Base-by-base conservation (phyloP, 805 yeast genomes). In the Candida loeiensis region DNA sequence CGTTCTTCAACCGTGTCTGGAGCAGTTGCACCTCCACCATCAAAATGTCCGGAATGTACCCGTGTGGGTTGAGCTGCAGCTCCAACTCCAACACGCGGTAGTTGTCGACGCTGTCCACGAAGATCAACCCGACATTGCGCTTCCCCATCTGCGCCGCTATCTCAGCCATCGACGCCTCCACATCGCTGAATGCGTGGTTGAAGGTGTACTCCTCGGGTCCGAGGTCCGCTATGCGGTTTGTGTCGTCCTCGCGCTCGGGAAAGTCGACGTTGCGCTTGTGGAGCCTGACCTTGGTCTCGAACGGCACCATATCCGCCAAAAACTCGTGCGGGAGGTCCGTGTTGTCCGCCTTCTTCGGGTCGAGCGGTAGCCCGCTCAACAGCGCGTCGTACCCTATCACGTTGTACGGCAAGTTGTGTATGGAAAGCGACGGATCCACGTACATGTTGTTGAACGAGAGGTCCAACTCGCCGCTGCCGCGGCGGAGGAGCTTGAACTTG, bases 311-410 rank as follows among this genome's bases (percentile, higher is more conserved):
- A 44, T 69, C 74, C 34, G 61, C 63, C 9, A 69, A 54, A 32
- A 69, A 59, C 49, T 69, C 74, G 34, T 55, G 58, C 2, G 74
- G 73, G 27, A 56, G 59, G 15, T 30, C 33, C 7, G 47, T 45
- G 13, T 40, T 42, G 15, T 51, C 54, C 12, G 46, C 37, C 26
- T 51, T 41, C 12, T 53, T 56, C 31, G 55, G 54, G 6, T 59
- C 59, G 21, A 68, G 44, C 1, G 74, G 74, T 20, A 65, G 50
- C 2, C 74, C 74, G 19, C 61, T 52, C 21, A 66, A 46, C 18
- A 63, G 54, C 36, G 63, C 51, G 48, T 69, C 74, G 47, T 66
- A 66, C 4, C 74, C 74, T 3, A 65, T 50, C 6, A 67, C 71
- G 47, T 68, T 66, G 45, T 66, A 66, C 8, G 65, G 64, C 14